These are phyloP conservation scores for Biscogniauxia sp. DNA, from an alignment of 2,329 filamentous ascomycete species.

Conservation along the genomic window DNA sequence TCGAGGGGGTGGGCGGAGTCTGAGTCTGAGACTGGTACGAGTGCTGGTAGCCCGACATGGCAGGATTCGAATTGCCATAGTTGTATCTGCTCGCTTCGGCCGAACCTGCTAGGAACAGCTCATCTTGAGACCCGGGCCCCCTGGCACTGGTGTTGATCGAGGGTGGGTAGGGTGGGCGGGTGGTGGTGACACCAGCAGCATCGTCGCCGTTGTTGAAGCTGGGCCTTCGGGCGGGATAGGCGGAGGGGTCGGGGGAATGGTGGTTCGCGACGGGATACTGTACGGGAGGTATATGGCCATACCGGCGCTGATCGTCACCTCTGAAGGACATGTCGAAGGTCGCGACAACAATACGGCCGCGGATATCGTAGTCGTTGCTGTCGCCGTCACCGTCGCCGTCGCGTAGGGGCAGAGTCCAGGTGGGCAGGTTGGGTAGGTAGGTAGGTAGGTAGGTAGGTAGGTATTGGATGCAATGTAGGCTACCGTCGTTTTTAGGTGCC, in stretches of 20 bases:
- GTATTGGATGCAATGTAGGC: background rate
- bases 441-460: too few relatives aligned
- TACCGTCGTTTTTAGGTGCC: conserved; percentile 2
- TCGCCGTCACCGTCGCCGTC: conserved; percentile 4
- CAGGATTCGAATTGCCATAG: conserved; percentile 44
- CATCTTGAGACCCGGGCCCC: conserved; percentile 46
- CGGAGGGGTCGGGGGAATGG: conserved; percentile 36
- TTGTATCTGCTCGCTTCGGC: conserved; percentile 35
- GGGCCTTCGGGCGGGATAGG: conserved; percentile 51
- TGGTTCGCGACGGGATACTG: conserved; percentile 56
- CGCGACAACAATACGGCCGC: conserved; percentile 6
- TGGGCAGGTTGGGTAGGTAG: background rate
- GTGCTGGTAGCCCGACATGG: conserved; percentile 52
- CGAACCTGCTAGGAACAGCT: conserved; percentile 61
- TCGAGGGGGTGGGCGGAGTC: conserved; percentile 44
- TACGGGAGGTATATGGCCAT: conserved; percentile 64
- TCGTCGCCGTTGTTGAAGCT: conserved; percentile 81
- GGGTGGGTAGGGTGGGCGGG: conserved; percentile 32
- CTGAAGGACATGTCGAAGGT: conserved; percentile 57
- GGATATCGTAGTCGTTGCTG: too few relatives aligned
- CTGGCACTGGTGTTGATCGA: conserved; percentile 31
- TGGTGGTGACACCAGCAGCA: conserved; percentile 46
- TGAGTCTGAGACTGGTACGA: conserved; percentile 47
- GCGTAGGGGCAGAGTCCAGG: conserved; percentile 5
- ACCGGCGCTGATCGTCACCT: conserved; percentile 60